These are phyloP conservation scores for Porphyrellus cyaneotinctus DNA, from an alignment of 768 basidiomycete genomes.

Conservation along the genomic window DNA sequence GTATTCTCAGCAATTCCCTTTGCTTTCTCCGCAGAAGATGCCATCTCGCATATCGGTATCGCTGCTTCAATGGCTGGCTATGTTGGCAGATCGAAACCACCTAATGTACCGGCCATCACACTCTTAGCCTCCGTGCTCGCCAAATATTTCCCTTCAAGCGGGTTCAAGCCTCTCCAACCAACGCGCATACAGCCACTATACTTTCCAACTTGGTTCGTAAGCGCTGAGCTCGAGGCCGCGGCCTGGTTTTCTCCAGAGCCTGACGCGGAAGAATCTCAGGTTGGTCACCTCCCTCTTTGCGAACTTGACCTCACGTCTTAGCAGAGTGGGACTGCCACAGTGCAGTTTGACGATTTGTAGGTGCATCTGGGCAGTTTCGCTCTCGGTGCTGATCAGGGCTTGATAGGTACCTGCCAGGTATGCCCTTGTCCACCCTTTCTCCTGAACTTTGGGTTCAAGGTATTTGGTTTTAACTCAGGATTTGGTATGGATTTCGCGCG, in stretches of 20 bases:
- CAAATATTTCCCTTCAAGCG: constrained; percentile 36
- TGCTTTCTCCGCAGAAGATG: constrained; percentile 42
- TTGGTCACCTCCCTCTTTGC: constrained; percentile 12
- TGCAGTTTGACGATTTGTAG: constrained; percentile 44
- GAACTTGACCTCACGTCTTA: constrained; percentile 9
- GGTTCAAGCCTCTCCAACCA: constrained; percentile 41
- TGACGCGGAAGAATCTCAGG: constrained; percentile 22
- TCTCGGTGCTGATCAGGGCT: constrained; percentile 12
- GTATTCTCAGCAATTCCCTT: constrained; percentile 48
- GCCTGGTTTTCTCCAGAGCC: constrained; percentile 25
- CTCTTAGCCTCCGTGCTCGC: constrained; percentile 32
- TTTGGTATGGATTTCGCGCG: constrained; percentile 37
- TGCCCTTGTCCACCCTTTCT: neutral
- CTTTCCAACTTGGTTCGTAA: constrained; percentile 61
- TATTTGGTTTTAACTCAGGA: constrained; percentile 9
- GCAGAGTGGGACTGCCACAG: constrained; percentile 31
- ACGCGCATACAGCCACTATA: constrained; percentile 50
- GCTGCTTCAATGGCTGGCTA: constrained; percentile 31
- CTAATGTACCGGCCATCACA: constrained; percentile 20
- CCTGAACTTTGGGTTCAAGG: neutral
- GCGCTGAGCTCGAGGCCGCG: constrained; percentile 46
- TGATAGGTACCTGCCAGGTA: constrained; percentile 31
- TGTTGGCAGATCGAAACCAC: constrained; percentile 14
- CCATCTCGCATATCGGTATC: constrained; percentile 37
- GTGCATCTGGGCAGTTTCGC: constrained; percentile 24